Evolutionary conservation across 306 rosid species (phyloP).

Genomic region (Psophocarpus tetragonolobus): DNA sequence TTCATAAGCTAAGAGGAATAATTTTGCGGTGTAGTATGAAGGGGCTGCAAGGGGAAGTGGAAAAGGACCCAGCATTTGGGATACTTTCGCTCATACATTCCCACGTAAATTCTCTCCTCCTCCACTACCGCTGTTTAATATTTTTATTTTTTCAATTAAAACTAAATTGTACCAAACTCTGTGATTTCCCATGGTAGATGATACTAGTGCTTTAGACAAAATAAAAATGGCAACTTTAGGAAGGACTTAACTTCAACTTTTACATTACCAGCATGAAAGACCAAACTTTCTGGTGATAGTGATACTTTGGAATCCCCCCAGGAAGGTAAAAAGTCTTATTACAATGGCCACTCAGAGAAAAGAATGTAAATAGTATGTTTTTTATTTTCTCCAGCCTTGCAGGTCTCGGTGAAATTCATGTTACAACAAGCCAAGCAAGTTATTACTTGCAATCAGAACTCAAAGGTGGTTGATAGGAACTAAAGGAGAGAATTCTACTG

Average conservation of each 20-base stretch:
- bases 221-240: not conserved
- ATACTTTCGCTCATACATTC: constrained; percentile 38
- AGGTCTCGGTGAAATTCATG: not conserved
- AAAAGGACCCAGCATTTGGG: constrained; percentile 43
- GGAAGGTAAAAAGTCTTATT: not conserved
- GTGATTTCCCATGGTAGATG: too few relatives aligned
- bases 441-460: not conserved
- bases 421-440: not conserved
- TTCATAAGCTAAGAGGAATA: not conserved
- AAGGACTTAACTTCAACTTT: too few relatives aligned
- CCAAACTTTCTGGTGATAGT: too few relatives aligned
- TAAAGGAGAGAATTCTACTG: not conserved
- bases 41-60: constrained; percentile 58
- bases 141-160: not conserved
- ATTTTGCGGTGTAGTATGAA: constrained; percentile 38
- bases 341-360: not conserved
- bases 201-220: too few relatives aligned
- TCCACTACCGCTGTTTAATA: not conserved
- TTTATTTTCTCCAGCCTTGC: not conserved
- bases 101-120: constrained; percentile 23
- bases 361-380: not conserved
- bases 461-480: not conserved
- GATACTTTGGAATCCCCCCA: too few relatives aligned
- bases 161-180: not conserved
- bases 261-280: too few relatives aligned